Conservation (phyloP, 768 basidiomycete genomes). For the Floccularia luteovirens region DNA sequence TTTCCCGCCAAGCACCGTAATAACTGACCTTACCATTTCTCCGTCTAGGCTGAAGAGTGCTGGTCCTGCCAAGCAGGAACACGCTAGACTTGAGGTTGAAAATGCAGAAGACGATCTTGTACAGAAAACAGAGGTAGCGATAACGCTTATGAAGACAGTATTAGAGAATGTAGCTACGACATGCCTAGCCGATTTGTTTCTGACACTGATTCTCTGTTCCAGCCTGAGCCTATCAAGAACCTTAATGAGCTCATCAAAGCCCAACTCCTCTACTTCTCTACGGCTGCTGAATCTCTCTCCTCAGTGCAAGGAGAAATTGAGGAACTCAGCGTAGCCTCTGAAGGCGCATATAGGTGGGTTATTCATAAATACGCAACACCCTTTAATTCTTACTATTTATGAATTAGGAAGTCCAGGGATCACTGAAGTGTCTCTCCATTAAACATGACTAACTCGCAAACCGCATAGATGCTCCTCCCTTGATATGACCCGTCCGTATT, state of each 20-base stretch:
- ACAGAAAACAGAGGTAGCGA: slow-evolving; percentile 96
- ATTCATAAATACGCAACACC: neutral
- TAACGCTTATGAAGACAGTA: slow-evolving; percentile 96
- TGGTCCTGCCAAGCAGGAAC: slow-evolving; percentile 73
- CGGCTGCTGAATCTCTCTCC: slow-evolving; percentile 77
- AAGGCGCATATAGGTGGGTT: slow-evolving; percentile 84
- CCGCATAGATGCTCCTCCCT: neutral
- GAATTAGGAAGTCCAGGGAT: slow-evolving; percentile 77
- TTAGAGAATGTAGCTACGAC: slow-evolving; percentile 89
- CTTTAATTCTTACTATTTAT: neutral
- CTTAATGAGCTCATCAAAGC: slow-evolving; percentile 89
- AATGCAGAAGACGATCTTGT: slow-evolving; percentile 95
- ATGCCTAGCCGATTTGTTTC: slow-evolving; percentile 3
- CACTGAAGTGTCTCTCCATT: slow-evolving; percentile 59
- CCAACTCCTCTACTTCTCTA: slow-evolving; percentile 70
- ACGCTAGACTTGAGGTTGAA: slow-evolving; percentile 86
- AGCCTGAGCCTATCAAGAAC: slow-evolving; percentile 97
- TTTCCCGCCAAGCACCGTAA: slow-evolving; percentile 1
- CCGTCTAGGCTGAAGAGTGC: slow-evolving; percentile 71
- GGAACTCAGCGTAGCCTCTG: slow-evolving; percentile 86
- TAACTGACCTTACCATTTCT: neutral
- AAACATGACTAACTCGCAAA: neutral
- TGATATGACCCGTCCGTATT: too few relatives aligned
- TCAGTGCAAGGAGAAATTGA: slow-evolving; percentile 87
- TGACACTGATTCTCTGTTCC: slow-evolving; percentile 1